Conservation (phyloP, 495 filamentous ascomycete genomes). For the Tuber magnatum region DNA sequence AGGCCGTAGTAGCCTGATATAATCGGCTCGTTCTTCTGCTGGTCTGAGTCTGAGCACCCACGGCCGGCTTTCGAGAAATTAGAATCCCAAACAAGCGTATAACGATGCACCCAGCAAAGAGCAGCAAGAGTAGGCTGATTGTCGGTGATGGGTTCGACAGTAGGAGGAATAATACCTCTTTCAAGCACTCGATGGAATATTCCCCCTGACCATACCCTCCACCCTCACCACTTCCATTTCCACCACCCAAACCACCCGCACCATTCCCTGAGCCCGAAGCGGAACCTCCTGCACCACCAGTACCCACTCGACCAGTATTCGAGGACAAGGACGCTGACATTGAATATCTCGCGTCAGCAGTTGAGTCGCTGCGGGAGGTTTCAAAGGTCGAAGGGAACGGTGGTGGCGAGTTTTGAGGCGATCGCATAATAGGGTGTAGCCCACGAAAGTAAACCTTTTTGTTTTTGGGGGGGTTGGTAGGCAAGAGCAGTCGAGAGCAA, state of each 20-base stretch:
- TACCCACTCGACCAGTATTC: conserved; percentile 21
- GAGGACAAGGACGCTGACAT: conserved; percentile 26
- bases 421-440: conserved; percentile 32
- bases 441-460: conserved; percentile 1
- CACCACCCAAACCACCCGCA: conserved; percentile 8
- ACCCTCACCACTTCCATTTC: conserved; percentile 23
- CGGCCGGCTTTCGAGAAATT: conserved; percentile 41
- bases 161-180: conserved; percentile 42
- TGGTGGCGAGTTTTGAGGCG: conserved; percentile 33
- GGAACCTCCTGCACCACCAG: conserved; percentile 12
- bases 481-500: conserved; percentile 19
- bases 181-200: conserved; percentile 38
- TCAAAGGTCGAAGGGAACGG: conserved; percentile 25
- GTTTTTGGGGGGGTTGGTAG: conserved; percentile 1
- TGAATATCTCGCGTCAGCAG: conserved; percentile 30
- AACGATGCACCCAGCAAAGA: conserved; percentile 34
- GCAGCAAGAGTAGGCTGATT: conserved; percentile 33
- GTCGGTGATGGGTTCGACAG: conserved; percentile 33
- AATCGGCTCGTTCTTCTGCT: conserved; percentile 36
- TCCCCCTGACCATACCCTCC: conserved; percentile 26
- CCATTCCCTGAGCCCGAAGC: conserved; percentile 5
- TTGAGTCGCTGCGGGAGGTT: conserved; percentile 22
- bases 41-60: conserved; percentile 35
- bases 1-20: conserved; percentile 34
- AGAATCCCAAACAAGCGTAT: conserved; percentile 38